phyloP scores from a whole-genome alignment of 148 eudicot genomes.

The Pharnaceum exiguum region DNA sequence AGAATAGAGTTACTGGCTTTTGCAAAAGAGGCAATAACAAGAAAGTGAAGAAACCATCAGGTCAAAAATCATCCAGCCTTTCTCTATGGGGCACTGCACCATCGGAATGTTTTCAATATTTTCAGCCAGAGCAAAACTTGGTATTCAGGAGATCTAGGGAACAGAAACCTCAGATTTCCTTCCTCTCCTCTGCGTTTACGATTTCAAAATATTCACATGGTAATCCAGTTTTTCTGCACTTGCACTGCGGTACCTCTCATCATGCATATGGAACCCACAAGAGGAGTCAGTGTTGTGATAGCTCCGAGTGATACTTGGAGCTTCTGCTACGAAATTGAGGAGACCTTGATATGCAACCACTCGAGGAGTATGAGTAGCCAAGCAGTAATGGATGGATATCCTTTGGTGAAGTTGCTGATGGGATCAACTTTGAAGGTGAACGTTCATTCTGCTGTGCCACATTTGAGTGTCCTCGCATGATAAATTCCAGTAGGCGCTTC shows the following conservation, averaged over 20 bases:
- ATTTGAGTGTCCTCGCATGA: constrained; percentile 15
- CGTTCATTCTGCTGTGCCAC: neutral
- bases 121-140: too few relatives aligned
- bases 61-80: too few relatives aligned
- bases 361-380: constrained; percentile 21
- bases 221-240: neutral
- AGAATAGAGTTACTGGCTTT: too few relatives aligned
- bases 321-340: constrained; percentile 20
- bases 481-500: constrained; percentile 46
- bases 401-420: constrained; percentile 13
- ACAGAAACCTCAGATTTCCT: neutral
- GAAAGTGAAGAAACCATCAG: too few relatives aligned
- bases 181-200: constrained; percentile 8
- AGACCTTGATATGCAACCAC: constrained; percentile 13
- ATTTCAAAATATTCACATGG: constrained; percentile 22
- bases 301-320: constrained; percentile 14
- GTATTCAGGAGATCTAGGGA: too few relatives aligned
- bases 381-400: constrained; percentile 7
- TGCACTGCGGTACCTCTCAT: too few relatives aligned
- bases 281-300: constrained; percentile 15
- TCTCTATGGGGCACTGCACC: too few relatives aligned
- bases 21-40: too few relatives aligned
- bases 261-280: constrained; percentile 7
- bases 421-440: constrained; percentile 2
- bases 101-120: too few relatives aligned